Evolutionary conservation across 169 alveolate species (phyloP), one percentile per base, ranked within the genome.

Genomic region (Pseudocohnilembus persalinus): DNA sequence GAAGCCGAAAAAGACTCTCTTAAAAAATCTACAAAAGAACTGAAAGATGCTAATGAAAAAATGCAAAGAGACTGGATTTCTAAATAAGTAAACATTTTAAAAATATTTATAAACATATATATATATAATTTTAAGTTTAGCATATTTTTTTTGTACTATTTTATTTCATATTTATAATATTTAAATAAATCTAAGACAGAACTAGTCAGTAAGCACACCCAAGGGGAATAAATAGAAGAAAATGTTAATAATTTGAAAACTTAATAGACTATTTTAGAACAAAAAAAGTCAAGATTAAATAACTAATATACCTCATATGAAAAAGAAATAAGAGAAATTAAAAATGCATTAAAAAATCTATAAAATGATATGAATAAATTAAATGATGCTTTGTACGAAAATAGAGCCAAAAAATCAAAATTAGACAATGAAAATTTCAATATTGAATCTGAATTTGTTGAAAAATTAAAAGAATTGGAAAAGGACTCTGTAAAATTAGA

Each of bases 41-140:
- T 88, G 72, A 94, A 90, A 65, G 88, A 90, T 63, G 88, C 91
- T 83, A 92, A 92, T 82, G 89, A 93, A 84, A 74, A 89, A 49
- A 83, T 95, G 92, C 95, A 95, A 77, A 94, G 94, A 34, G 97
- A 92, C 30, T 96, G 98, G 98, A 93, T 95, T 24, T 82, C 85
- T 31, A 94, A 94, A 85, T 93, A 96, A 79, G 68, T 49, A 49
- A 49, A 49, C 4, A 11, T 49, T n/a, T n/a, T n/a, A n/a, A n/a
- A n/a, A n/a, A n/a, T n/a, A n/a, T n/a, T n/a, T n/a, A n/a, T n/a
- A n/a, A n/a, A n/a, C n/a, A n/a, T n/a, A n/a, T n/a, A n/a, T n/a
- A n/a, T n/a, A n/a, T n/a, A n/a, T n/a, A n/a, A n/a, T n/a, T n/a
- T n/a, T n/a, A n/a, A n/a, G n/a, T n/a, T n/a, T n/a, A n/a, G n/a